Percentiles rank a stretch among this genome's conserved stretches.
phyloP scores from a whole-genome alignment of 805 yeast species.

The Wickerhamiella brachini region DNA sequence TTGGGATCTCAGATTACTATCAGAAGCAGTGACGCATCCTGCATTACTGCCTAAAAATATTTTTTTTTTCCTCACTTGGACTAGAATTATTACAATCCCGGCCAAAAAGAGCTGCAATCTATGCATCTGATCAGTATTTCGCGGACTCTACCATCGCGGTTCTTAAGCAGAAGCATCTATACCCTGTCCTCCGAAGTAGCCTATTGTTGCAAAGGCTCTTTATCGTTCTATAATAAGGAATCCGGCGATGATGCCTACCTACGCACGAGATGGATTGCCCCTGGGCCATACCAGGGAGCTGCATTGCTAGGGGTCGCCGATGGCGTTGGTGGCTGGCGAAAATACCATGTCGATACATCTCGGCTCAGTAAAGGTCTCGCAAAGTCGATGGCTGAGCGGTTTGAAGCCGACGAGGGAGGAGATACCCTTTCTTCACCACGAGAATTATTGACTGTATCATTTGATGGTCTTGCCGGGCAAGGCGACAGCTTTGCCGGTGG shows the following conservation, averaged over 20 bases:
- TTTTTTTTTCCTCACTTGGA: background rate
- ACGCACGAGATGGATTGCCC: conserved; percentile 12
- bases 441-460: conserved; percentile 43
- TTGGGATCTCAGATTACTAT: background rate
- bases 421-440: conserved; percentile 27
- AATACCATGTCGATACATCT: conserved; percentile 78
- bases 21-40: background rate
- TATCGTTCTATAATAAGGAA: conserved; percentile 10
- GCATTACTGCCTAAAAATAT: too few relatives aligned
- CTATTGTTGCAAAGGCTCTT: conserved; percentile 16
- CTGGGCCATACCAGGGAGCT: conserved; percentile 13
- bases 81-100: background rate
- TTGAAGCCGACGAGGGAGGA: conserved; percentile 16
- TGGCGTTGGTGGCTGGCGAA: conserved; percentile 98
- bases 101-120: background rate
- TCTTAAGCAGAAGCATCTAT: background rate
- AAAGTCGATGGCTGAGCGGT: conserved; percentile 34
- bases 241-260: conserved; percentile 17
- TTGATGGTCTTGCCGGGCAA: conserved; percentile 35
- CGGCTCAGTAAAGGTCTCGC: conserved; percentile 77
- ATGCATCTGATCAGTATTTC: background rate
- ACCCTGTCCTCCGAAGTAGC: background rate
- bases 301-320: conserved; percentile 39
- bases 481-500: conserved; percentile 77
- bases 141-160: background rate